Evolutionary conservation across 352 stramenopile species (phyloP).

Genomic region (Phytophthora meadii): DNA sequence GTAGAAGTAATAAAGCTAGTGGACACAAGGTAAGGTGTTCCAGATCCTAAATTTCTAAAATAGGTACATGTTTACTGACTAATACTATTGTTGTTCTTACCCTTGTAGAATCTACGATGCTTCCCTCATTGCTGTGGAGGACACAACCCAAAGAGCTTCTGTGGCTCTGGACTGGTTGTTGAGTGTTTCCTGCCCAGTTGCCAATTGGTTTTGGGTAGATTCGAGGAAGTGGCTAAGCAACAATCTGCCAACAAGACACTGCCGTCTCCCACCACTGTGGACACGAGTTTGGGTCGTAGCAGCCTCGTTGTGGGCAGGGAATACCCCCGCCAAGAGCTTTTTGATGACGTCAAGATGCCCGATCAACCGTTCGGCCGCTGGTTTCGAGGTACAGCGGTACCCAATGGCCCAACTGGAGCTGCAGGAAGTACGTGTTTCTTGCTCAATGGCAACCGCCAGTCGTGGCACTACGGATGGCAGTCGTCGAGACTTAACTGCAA

Average conservation of each 20-base stretch:
- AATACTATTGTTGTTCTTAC: conserved; percentile 1
- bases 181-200: conserved; percentile 66
- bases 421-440: conserved; percentile 57
- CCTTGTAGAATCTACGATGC: conserved; percentile 70
- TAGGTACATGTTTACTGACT: not conserved
- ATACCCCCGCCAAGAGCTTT: conserved; percentile 69
- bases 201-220: conserved; percentile 72
- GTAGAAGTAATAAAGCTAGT: conserved; percentile 87
- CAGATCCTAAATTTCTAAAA: no score
- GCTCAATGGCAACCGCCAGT: conserved; percentile 87
- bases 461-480: conserved; percentile 89
- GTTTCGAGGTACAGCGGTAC: conserved; percentile 65
- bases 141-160: conserved; percentile 89
- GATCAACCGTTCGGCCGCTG: conserved; percentile 81
- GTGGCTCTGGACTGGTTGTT: conserved; percentile 78
- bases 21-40: conserved; percentile 67
- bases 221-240: conserved; percentile 73
- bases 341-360: conserved; percentile 78
- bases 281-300: conserved; percentile 37
- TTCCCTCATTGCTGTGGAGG: conserved; percentile 87
- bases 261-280: conserved; percentile 20
- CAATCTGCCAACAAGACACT: conserved; percentile 16
- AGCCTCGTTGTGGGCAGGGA: conserved; percentile 47
- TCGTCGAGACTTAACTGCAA: conserved; percentile 88
- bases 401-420: conserved; percentile 12